Evolutionary conservation across 2,329 filamentous ascomycete species (phyloP).

Genomic region (Metarhizium anisopliae): DNA sequence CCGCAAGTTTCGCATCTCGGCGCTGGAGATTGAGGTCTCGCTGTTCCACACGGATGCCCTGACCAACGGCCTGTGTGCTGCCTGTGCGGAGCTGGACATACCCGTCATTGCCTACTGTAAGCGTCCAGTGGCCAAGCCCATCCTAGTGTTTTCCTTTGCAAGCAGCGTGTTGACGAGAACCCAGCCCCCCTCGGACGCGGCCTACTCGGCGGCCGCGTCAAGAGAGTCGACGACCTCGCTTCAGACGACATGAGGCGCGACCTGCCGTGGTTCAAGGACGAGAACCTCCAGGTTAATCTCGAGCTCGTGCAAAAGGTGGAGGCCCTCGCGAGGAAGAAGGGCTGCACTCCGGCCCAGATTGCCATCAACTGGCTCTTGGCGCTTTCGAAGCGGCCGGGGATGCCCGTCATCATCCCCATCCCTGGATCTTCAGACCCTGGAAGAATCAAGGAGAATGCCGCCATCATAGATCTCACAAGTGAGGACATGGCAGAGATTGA

Average conservation of each 20-base stretch:
- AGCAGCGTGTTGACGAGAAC: no score
- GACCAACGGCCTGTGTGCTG: neutral
- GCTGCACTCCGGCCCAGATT: slow-evolving; percentile 47
- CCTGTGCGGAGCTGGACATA: neutral
- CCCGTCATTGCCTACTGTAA: neutral
- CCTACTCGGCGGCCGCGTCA: no score
- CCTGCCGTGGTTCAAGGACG: no score
- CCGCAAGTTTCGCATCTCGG: neutral
- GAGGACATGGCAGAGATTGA: no score
- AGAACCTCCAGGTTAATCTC: slow-evolving; percentile 14
- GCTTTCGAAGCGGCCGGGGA: slow-evolving; percentile 39
- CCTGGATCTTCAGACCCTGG: slow-evolving; percentile 51
- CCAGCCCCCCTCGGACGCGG: no score
- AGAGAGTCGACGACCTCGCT: neutral
- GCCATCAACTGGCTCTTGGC: slow-evolving; percentile 55
- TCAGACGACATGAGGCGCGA: neutral
- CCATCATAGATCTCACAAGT: no score
- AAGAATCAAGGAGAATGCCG: slow-evolving; percentile 28
- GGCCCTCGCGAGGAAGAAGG: slow-evolving; percentile 30
- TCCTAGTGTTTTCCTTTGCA: no score
- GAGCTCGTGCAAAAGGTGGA: slow-evolving; percentile 29
- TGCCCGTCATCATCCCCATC: slow-evolving; percentile 55
- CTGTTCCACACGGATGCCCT: neutral
- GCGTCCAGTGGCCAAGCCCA: no score
- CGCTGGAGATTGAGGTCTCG: neutral